phyloP scores from a whole-genome alignment of 768 basidiomycete species.

The Lanmaoa pseudosensibilis region DNA sequence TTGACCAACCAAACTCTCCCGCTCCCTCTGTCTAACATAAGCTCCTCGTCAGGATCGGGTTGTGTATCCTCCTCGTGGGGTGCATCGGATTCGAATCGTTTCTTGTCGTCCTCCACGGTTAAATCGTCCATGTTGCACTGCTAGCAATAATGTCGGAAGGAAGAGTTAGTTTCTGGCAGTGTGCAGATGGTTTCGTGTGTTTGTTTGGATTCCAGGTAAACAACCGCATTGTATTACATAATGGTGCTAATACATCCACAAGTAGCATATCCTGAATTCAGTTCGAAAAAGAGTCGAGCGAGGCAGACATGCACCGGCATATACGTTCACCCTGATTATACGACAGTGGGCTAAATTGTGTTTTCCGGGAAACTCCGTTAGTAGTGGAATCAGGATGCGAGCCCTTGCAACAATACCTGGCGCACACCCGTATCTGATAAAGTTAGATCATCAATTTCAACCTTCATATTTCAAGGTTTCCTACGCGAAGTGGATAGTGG shows the following conservation, averaged over 20 bases:
- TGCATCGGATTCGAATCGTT: constrained; percentile 61
- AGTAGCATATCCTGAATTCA: too few relatives aligned
- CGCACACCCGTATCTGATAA: too few relatives aligned
- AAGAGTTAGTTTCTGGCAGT: background rate
- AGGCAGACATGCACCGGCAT: too few relatives aligned
- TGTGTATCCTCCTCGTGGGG: constrained; percentile 57
- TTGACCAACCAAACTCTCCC: constrained; percentile 86
- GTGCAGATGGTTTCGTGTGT: background rate
- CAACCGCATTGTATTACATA: background rate
- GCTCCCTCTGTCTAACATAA: constrained; percentile 75
- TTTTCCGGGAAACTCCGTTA: too few relatives aligned
- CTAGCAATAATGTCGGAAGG: background rate
- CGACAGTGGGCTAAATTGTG: too few relatives aligned
- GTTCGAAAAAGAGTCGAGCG: too few relatives aligned
- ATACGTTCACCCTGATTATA: too few relatives aligned
- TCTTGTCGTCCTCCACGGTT: constrained; percentile 62
- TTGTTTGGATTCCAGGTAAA: background rate
- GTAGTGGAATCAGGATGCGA: too few relatives aligned
- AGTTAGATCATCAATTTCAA: too few relatives aligned
- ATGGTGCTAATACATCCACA: background rate
- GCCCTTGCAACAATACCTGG: too few relatives aligned
- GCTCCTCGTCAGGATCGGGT: constrained; percentile 78
- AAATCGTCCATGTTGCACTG: constrained; percentile 33
- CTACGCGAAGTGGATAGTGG: too few relatives aligned
- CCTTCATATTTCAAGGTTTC: too few relatives aligned